Conservation (phyloP, 2,329 filamentous ascomycete genomes). For the Clarireedia hainanense region DNA sequence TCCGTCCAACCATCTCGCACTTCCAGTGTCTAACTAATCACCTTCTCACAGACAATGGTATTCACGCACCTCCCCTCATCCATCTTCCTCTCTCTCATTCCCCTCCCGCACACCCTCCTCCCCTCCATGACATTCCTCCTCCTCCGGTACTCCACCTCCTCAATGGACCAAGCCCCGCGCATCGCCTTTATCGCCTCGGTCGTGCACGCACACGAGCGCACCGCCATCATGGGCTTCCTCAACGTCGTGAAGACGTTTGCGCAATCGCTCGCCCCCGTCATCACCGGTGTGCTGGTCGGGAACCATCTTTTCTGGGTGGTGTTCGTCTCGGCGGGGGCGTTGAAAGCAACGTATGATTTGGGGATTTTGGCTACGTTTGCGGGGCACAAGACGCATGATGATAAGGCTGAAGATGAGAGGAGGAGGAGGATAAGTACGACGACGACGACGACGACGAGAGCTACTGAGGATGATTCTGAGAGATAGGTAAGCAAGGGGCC, state of each 20-base stretch:
- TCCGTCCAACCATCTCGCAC: slow-evolving; percentile 20
- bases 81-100: slow-evolving; percentile 56
- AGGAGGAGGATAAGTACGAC: slow-evolving; percentile 1
- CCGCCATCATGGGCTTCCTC: slow-evolving; percentile 62
- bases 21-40: background rate
- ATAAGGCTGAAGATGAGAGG: slow-evolving; percentile 19
- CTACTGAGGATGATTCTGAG: background rate
- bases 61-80: slow-evolving; percentile 66
- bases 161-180: slow-evolving; percentile 65
- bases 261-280: slow-evolving; percentile 52
- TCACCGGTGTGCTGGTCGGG: slow-evolving; percentile 56
- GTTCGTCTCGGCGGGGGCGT: slow-evolving; percentile 52
- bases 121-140: slow-evolving; percentile 53
- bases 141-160: slow-evolving; percentile 52
- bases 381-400: slow-evolving; percentile 26
- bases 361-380: slow-evolving; percentile 45
- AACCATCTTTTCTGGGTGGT: slow-evolving; percentile 50
- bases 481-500: background rate
- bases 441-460: background rate
- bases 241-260: slow-evolving; percentile 61
- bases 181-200: slow-evolving; percentile 61
- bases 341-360: slow-evolving; percentile 56
- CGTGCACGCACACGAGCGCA: slow-evolving; percentile 57
- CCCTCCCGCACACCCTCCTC: slow-evolving; percentile 44
- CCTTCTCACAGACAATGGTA: slow-evolving; percentile 53